Base-by-base conservation (phyloP, 148 eudicot species). In the Rhododendron ovatum region DNA sequence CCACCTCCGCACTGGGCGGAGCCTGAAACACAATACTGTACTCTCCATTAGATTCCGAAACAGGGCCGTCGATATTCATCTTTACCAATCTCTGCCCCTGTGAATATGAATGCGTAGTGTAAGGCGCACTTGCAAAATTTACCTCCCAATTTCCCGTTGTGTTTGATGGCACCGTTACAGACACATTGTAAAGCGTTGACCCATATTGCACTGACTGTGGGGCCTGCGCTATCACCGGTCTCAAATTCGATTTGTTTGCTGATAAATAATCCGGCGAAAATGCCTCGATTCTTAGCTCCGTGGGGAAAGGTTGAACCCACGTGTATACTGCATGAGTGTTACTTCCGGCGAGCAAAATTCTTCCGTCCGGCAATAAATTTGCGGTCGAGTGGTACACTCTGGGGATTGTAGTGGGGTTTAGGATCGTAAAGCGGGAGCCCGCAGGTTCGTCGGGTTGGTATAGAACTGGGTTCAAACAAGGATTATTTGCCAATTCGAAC, bases 321-420 rank as follows among this genome's bases (percentile, higher is more conserved):
- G 90, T 92, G 80, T 96, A 95, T 37, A 89, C 89, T 75, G 89
- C 92, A 92, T 96, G 99, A 20, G 99, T 95, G 86, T 96, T 96
- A 78, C 99, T 96, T 0, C 99, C 99, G 9, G 99, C 98, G 5
- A 96, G 28, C 76, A 96, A 75, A 17, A 96, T 83, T 84, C 99
- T 88, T 30, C 30, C 99, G 77, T 96, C 97, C 0, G 99, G 99
- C 17, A 96, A 85, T 48, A 96, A 85, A 85, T 96, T 96, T 18
- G 99, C 99, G 8, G 99, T 96, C 4, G 98, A 93, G 82, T 96
- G 99, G 73, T 96, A 96, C 98, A 96, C 91, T n/a, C 99, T 84
- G 7, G 99, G 95, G 0, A 95, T 89, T 2, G 94, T 80, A 0
- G 96, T 93, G 9, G 98, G 96, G 45, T 87, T 95, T 12, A 96